Evolutionary conservation across 768 basidiomycete species (phyloP).

Genomic region (Coprinopsis sp.): DNA sequence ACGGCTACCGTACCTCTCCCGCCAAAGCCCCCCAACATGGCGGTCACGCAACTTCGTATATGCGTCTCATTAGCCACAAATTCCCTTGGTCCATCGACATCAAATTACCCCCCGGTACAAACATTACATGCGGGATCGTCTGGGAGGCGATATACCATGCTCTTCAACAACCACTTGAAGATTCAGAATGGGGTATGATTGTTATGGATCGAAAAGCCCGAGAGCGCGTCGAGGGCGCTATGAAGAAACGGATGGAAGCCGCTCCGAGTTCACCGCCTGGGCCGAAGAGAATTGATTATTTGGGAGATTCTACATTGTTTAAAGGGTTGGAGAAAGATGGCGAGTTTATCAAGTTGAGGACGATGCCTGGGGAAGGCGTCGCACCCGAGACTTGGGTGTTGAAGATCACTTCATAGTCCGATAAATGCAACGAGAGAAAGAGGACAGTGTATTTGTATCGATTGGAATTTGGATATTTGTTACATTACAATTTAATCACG

Average conservation of each 20-base stretch:
- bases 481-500: too few relatives aligned
- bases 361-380: slow-evolving; percentile 39
- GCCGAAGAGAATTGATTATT: slow-evolving; percentile 57
- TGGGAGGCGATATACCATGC: slow-evolving; percentile 49
- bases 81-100: slow-evolving; percentile 69
- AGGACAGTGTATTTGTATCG: too few relatives aligned
- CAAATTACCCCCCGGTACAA: slow-evolving; percentile 24
- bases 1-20: slow-evolving; percentile 29
- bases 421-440: too few relatives aligned
- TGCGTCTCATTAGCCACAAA: slow-evolving; percentile 54
- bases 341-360: slow-evolving; percentile 46
- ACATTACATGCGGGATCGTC: slow-evolving; percentile 47
- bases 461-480: too few relatives aligned
- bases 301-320: slow-evolving; percentile 57
- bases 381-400: slow-evolving; percentile 58
- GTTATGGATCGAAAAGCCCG: slow-evolving; percentile 37
- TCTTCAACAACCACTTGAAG: slow-evolving; percentile 50
- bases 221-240: slow-evolving; percentile 45
- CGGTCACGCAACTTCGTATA: slow-evolving; percentile 32
- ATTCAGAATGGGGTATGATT: slow-evolving; percentile 67
- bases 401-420: slow-evolving; percentile 23
- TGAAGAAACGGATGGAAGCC: slow-evolving; percentile 41
- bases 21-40: slow-evolving; percentile 35
- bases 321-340: slow-evolving; percentile 59
- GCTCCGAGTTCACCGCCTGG: slow-evolving; percentile 26